phyloP scores from a whole-genome alignment of 495 filamentous ascomycete species.

The Filosporella fistucella region DNA sequence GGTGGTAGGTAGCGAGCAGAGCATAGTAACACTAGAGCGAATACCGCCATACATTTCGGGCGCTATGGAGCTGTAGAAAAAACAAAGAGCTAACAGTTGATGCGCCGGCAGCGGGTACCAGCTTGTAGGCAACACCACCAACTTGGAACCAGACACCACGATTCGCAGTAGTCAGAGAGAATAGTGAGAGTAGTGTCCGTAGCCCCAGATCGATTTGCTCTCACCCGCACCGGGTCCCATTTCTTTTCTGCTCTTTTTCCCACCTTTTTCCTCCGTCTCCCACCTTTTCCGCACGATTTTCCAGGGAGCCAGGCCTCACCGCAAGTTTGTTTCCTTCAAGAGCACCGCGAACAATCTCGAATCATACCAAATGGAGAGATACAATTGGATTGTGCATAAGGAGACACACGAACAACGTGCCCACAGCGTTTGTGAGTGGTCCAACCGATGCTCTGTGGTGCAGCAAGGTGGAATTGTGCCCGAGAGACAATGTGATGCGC shows the following conservation, averaged over 20 bases:
- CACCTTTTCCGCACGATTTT: not conserved
- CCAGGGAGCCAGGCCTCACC: conserved; percentile 8
- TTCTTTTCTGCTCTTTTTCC: too few species aligned
- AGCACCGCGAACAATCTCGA: not conserved
- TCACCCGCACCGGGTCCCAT: too few species aligned
- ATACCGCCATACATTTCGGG: too few species aligned
- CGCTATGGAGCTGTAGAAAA: conserved; percentile 5
- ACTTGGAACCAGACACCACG: too few species aligned
- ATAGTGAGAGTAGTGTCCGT: not conserved
- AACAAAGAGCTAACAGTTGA: conserved; percentile 3
- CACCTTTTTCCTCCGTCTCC: not conserved
- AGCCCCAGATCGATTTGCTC: conserved; percentile 6
- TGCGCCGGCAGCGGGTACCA: conserved; percentile 6
- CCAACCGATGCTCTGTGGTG: not conserved
- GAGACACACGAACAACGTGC: too few species aligned
- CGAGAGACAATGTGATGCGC: conserved; percentile 5
- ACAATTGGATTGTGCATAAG: conserved; percentile 20
- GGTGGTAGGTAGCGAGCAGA: too few species aligned
- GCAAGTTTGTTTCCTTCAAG: conserved; percentile 13
- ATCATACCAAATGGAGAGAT: conserved; percentile 12
- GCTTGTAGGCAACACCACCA: conserved; percentile 1
- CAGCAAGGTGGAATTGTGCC: not conserved
- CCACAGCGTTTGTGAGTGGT: not conserved
- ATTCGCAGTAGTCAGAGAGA: too few species aligned
- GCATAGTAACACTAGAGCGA: too few species aligned